Evolutionary conservation across 108 stramenopile genomes (phyloP), one percentile per base, ranked within the genome.

Genomic region (Cyclotella choctawhatcheeana): DNA sequence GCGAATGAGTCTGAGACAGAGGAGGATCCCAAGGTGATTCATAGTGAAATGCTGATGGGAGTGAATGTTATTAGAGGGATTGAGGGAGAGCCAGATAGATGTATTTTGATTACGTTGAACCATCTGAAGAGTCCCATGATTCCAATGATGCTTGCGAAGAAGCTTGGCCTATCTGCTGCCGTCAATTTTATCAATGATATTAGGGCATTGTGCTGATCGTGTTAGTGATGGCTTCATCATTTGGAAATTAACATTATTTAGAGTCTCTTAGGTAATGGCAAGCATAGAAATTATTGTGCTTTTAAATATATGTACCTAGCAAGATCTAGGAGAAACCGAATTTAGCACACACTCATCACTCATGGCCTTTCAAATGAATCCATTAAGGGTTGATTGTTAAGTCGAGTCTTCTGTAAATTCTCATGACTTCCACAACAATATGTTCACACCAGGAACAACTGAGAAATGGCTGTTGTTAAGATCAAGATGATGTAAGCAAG

Each of bases 121-220:
- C 93, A 94, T 56, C 73, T 94, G 37, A 77, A 81, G 40, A 82
- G 85, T 37, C 90, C 93, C 1, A 83, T 91, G 82, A 86, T 91
- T 7, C 89, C 93, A 1, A 79, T 86, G 77, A 84, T 88, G 67
- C 53, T 91, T 33, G 93, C 93, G 2, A 88, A 85, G 60, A 76
- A 80, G 32, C 54, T 94, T 25, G 93, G 87, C 3, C 55, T 90
- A 10, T 58, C 71, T 5, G 84, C 89, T 8, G 89, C 93, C 1
- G 75, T 72, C 35, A 82, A 80, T 45, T 94, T 91, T 48, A 83
- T 94, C 43, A 82, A 79, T 43, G 88, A 89, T 45, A 74, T 92
- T 48, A 85, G 79, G 52, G 72, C 79, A 31, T 56, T 81, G 25
- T 79, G 78, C 60, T 67, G 52, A 79, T 22, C 10, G 3, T 52